Percentiles rank a stretch among this genome's conserved stretches.
These are phyloP conservation scores for Fusarium buharicum DNA, from an alignment of 2,329 filamentous ascomycete genomes.

Conservation along the genomic window DNA sequence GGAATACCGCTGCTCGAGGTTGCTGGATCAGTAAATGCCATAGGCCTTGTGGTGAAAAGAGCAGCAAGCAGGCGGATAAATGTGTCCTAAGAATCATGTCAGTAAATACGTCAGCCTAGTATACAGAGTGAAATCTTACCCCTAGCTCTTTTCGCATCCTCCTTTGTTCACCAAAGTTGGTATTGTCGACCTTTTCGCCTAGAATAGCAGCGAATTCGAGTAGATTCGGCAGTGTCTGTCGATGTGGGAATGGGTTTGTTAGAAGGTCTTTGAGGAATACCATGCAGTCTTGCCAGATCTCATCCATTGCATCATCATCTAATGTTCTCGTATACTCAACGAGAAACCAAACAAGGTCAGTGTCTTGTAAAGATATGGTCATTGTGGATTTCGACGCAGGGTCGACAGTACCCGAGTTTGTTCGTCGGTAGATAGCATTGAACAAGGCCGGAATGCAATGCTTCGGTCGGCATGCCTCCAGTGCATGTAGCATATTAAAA, in stretches of 20 bases:
- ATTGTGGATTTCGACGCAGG: conserved; percentile 84
- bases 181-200: conserved; percentile 96
- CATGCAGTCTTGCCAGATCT: conserved; percentile 96
- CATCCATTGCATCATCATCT: conserved; percentile 97
- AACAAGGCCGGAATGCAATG: conserved; percentile 94
- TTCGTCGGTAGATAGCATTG: conserved; percentile 94
- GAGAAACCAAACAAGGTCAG: conserved; percentile 86
- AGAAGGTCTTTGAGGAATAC: conserved; percentile 90
- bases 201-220: conserved; percentile 90
- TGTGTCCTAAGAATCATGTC: conserved; percentile 72
- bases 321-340: conserved; percentile 90
- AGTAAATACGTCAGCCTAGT: conserved; percentile 32
- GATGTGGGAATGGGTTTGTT: conserved; percentile 92
- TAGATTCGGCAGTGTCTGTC: conserved; percentile 86
- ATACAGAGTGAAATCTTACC: conserved; percentile 56
- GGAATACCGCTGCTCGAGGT: conserved; percentile 50
- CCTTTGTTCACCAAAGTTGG: conserved; percentile 92
- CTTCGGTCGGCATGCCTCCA: conserved; percentile 90
- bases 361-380: conserved; percentile 84
- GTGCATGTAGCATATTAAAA: conserved; percentile 86
- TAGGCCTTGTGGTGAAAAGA: conserved; percentile 90
- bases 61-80: conserved; percentile 89
- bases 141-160: conserved; percentile 92
- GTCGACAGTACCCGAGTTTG: conserved; percentile 83
- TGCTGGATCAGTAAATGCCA: conserved; percentile 72